Evolutionary conservation across 225 moss, liverwort and hornwort genomes (phyloP), one percentile per base, ranked within the genome.

Genomic region (Antitrichia curtipendula): DNA sequence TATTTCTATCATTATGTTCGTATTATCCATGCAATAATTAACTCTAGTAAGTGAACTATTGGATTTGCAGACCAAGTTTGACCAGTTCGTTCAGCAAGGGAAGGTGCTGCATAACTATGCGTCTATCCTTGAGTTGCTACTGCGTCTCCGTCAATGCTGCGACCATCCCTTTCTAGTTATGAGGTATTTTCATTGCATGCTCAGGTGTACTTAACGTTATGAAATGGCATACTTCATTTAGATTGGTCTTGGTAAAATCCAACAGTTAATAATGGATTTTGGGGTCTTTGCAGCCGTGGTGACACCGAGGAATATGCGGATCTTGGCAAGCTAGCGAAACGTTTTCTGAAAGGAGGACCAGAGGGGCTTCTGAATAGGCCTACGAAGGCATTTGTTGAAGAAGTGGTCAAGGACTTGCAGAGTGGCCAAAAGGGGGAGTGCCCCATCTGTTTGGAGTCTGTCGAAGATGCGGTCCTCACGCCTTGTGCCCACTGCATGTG

Each of bases 51-150:
- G 32, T 36, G 43, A 83, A 61, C 75, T 76, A 36, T 66, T 92
- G 86, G 71, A 82, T 86, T 65, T 93, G 86, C 95, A 97, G 97
- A 93, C 92, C 81, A 97, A 97, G 89, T 97, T 97, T 89, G 97
- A 97, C 82, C 91, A 92, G 92, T 97, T 97, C 86, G 97, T 97
- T 75, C 93, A 97, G 95, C 96, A 97, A 95, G 97, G 96, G 38
- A 97, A 97, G 90, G 96, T 97, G 63, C 90, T 97, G 60, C 97
- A 97, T 87, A 96, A 97, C 45, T 97, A 97, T 80, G 97, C 97
- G 2, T 97, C 97, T 74, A 97, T 97, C 65, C 88, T 97, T 82
- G 97, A 97, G 88, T 92, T 97, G 87, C 92, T 97, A 34, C 93
- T 97, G 69, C 95, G 96, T 72, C 90, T 97, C 75, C 95, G 96